These are phyloP conservation scores for Vicia sativa DNA, from an alignment of 306 rosid species.

Conservation along the genomic window DNA sequence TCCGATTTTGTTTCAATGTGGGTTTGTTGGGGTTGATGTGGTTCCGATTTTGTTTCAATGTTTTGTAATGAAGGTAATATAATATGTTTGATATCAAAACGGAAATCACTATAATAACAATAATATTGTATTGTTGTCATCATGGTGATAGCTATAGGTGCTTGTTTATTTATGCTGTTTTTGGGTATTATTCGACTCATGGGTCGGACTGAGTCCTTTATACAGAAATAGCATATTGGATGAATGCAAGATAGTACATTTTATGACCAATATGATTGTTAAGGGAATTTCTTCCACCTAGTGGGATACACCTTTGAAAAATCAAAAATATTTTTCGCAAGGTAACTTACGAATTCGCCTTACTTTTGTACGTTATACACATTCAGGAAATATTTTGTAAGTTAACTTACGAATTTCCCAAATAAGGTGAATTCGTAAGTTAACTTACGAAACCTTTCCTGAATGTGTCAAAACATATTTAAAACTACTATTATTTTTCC, in stretches of 20 bases:
- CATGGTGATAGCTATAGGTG: conserved; percentile 6
- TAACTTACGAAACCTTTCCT: no score
- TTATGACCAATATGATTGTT: not conserved
- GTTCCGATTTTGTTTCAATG: conserved; percentile 32
- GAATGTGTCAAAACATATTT: no score
- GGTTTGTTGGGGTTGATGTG: conserved; percentile 19
- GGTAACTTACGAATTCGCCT: no score
- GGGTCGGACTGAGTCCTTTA: not conserved
- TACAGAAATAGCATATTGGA: not conserved
- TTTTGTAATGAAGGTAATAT: conserved; percentile 28
- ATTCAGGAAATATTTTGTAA: no score
- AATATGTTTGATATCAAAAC: conserved; percentile 28
- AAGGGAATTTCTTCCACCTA: no score
- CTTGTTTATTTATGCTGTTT: conserved; percentile 7
- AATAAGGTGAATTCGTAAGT: no score
- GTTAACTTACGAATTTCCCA: no score
- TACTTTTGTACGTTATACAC: no score
- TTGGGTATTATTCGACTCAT: not conserved
- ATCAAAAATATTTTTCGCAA: no score
- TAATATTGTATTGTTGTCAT: conserved; percentile 25
- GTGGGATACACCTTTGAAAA: no score
- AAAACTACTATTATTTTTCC: no score
- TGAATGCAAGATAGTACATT: not conserved
- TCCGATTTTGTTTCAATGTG: conserved; percentile 20
- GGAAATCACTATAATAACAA: not conserved